Percentiles rank a stretch among this genome's conserved stretches.
phyloP scores from a whole-genome alignment of 768 basidiomycete genomes.

The Lentinula lateritia region DNA sequence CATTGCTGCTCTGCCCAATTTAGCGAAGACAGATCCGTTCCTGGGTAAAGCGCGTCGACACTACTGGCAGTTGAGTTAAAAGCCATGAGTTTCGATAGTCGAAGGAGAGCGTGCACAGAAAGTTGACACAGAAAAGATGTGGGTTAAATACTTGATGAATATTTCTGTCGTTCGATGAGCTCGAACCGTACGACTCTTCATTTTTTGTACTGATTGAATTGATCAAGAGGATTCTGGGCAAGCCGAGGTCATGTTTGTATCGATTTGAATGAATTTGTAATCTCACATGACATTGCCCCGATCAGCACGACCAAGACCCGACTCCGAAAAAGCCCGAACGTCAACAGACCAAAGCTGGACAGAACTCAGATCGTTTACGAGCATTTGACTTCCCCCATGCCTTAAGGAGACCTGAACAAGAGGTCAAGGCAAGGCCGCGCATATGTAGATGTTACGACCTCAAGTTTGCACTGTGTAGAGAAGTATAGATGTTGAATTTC shows the following conservation, averaged over 20 bases:
- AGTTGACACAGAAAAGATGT: no score
- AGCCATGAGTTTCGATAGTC: background rate
- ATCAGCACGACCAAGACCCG: no score
- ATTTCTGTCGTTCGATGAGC: background rate
- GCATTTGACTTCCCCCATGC: no score
- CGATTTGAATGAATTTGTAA: background rate
- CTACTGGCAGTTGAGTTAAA: slow-evolving; percentile 33
- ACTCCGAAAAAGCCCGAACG: no score
- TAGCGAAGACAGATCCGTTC: slow-evolving; percentile 56
- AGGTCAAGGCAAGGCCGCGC: no score
- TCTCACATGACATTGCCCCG: background rate
- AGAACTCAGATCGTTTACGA: no score
- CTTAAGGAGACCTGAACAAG: no score
- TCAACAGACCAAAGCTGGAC: no score
- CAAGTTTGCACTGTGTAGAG: no score
- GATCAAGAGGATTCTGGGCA: background rate
- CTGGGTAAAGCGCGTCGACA: slow-evolving; percentile 47
- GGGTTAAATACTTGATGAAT: background rate
- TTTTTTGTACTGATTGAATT: background rate
- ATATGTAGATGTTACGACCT: no score
- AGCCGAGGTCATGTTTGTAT: background rate
- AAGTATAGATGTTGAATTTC: no score
- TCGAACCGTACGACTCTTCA: background rate
- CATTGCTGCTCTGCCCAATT: slow-evolving; percentile 75
- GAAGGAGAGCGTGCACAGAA: background rate